Conservation (phyloP, 306 rosid genomes). For the Lithocarpus polystachyus region DNA sequence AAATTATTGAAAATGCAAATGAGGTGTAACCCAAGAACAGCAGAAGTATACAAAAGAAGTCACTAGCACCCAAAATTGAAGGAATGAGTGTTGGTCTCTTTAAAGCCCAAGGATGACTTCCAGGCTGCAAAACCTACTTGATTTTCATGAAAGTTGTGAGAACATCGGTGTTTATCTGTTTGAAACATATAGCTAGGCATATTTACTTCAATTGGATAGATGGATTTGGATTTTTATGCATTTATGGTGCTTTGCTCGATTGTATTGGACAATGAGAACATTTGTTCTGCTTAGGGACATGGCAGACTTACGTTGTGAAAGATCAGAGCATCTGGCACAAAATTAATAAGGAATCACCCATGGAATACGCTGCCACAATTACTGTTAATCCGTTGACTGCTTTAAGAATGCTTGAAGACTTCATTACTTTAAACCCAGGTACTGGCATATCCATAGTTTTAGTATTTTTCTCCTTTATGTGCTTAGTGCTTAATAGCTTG, state of each 20-base stretch:
- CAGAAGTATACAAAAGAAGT: background rate
- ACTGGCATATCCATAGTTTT: background rate
- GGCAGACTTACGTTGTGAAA: conserved; percentile 88
- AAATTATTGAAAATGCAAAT: background rate
- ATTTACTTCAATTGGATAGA: too few relatives aligned
- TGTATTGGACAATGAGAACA: background rate
- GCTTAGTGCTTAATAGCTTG: conserved; percentile 9
- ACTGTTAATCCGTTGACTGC: conserved; percentile 93
- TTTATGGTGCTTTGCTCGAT: background rate
- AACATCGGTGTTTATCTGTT: background rate
- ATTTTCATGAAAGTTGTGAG: background rate
- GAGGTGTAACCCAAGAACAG: background rate
- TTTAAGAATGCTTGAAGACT: conserved; percentile 83
- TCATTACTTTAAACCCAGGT: conserved; percentile 65
- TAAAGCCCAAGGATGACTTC: background rate
- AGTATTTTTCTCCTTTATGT: conserved; percentile 3
- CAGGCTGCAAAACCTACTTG: background rate
- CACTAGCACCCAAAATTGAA: background rate
- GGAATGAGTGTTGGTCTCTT: background rate
- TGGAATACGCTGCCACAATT: conserved; percentile 85
- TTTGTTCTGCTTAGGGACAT: conserved; percentile 53
- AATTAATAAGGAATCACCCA: conserved; percentile 61
- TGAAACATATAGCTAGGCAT: background rate
- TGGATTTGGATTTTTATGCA: background rate
- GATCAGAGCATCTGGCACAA: conserved; percentile 78